These are phyloP conservation scores for Rosa chinensis DNA, from an alignment of 306 rosid genomes.

Conservation along the genomic window DNA sequence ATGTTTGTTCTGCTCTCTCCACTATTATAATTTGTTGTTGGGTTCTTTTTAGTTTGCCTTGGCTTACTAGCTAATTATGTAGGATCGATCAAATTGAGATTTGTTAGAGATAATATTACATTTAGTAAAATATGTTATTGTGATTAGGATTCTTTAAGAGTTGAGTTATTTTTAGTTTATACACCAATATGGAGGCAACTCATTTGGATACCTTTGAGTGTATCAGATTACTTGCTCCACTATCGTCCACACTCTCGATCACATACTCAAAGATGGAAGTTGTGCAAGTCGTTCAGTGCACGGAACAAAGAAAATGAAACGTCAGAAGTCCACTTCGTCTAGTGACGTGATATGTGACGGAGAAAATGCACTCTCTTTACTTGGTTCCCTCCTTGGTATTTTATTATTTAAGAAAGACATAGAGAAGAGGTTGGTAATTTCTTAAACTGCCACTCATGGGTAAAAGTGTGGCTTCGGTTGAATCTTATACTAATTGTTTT, in stretches of 20 bases:
- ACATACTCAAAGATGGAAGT: constrained; percentile 37
- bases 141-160: background rate
- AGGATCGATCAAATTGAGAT: background rate
- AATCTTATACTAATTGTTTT: constrained; percentile 21
- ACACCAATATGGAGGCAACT: constrained; percentile 24
- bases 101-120: background rate
- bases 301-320: constrained; percentile 60
- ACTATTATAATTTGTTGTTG: constrained; percentile 8
- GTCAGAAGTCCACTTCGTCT: constrained; percentile 33
- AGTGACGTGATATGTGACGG: constrained; percentile 37
- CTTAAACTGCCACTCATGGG: background rate
- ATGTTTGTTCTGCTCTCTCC: constrained; percentile 48
- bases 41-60: background rate
- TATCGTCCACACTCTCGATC: constrained; percentile 52
- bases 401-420: constrained; percentile 77
- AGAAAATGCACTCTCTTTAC: constrained; percentile 43
- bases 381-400: constrained; percentile 78
- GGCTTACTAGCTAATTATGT: constrained; percentile 1
- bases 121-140: background rate
- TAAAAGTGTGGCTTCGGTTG: background rate
- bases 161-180: background rate
- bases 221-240: constrained; percentile 62
- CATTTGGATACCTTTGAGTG: constrained; percentile 25
- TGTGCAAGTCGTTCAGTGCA: constrained; percentile 26
- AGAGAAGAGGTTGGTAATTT: constrained; percentile 52